Conservation (phyloP, 2,329 filamentous ascomycete species). For the Neonectria hederae region DNA sequence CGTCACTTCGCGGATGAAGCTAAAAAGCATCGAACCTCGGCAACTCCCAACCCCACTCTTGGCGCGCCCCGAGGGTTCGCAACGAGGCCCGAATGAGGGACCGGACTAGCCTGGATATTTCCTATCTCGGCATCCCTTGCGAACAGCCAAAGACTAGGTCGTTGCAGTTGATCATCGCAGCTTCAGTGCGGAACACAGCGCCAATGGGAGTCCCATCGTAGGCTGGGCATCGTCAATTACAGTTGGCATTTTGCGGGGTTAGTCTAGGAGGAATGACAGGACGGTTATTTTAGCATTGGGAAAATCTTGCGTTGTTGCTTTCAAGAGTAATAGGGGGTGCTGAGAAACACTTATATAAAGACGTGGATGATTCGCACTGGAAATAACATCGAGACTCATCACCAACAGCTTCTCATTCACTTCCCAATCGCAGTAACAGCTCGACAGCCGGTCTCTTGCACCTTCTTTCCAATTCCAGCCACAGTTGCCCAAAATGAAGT, state of each 20-base stretch:
- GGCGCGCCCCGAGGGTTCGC: not conserved
- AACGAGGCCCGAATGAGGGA: not conserved
- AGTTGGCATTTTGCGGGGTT: not conserved
- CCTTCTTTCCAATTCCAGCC: not conserved
- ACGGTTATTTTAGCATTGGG: not conserved
- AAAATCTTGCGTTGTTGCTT: not conserved
- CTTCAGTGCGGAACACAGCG: not conserved
- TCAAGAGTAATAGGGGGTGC: not conserved
- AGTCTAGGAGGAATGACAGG: not conserved
- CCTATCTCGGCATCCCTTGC: not conserved
- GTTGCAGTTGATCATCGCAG: not conserved
- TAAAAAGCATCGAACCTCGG: not conserved
- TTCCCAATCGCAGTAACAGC: not conserved
- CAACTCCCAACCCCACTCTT: not conserved
- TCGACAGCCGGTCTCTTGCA: not conserved
- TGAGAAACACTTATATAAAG: not conserved
- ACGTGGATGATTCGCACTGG: not conserved
- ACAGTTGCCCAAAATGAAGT: not conserved
- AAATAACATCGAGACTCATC: not conserved
- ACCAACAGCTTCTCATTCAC: not conserved
- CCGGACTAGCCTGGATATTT: not conserved
- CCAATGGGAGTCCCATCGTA: not conserved
- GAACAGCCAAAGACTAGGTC: not conserved
- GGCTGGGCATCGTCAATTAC: not conserved
- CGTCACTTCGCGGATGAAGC: not conserved